These are phyloP conservation scores for Candida sp. DNA, from an alignment of 1,139 yeast species.

Conservation along the genomic window DNA sequence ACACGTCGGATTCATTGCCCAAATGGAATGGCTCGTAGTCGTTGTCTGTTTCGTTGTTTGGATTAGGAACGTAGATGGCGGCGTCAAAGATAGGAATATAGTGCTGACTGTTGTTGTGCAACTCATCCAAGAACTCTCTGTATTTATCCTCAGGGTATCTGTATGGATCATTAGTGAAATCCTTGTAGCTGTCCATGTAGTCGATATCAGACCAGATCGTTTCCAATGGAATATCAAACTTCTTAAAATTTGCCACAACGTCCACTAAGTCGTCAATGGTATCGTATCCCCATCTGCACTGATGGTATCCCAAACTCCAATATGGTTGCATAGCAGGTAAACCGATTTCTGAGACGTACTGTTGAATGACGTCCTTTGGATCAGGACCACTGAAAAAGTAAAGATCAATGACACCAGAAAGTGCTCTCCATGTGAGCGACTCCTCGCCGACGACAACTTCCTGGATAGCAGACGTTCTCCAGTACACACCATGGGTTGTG, in stretches of 20 bases:
- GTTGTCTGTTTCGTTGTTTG: conserved; percentile 24
- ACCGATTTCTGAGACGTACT: conserved; percentile 26
- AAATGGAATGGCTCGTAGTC: conserved; percentile 25
- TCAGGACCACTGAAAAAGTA: conserved; percentile 36
- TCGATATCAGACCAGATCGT: conserved; percentile 28
- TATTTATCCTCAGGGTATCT: conserved; percentile 25
- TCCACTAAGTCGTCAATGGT: conserved; percentile 19
- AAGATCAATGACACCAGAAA: conserved; percentile 31
- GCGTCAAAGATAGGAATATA: conserved; percentile 38
- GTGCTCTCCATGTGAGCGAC: conserved; percentile 30
- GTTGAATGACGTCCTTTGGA: conserved; percentile 30
- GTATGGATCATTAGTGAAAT: conserved; percentile 32
- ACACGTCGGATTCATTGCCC: conserved; percentile 29
- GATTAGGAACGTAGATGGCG: conserved; percentile 31
- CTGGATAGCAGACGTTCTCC: conserved; percentile 27
- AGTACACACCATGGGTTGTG: conserved; percentile 25
- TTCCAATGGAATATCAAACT: conserved; percentile 24
- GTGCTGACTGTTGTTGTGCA: conserved; percentile 28
- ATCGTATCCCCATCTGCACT: conserved; percentile 27
- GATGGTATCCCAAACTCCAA: conserved; percentile 28
- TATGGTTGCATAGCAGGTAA: conserved; percentile 26
- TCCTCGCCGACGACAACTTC: conserved; percentile 24
- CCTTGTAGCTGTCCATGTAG: conserved; percentile 30
- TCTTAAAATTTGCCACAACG: conserved; percentile 22
- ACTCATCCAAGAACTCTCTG: conserved; percentile 21